These are phyloP conservation scores for Ogataea angusta DNA, from an alignment of 805 yeast genomes.

Conservation along the genomic window DNA sequence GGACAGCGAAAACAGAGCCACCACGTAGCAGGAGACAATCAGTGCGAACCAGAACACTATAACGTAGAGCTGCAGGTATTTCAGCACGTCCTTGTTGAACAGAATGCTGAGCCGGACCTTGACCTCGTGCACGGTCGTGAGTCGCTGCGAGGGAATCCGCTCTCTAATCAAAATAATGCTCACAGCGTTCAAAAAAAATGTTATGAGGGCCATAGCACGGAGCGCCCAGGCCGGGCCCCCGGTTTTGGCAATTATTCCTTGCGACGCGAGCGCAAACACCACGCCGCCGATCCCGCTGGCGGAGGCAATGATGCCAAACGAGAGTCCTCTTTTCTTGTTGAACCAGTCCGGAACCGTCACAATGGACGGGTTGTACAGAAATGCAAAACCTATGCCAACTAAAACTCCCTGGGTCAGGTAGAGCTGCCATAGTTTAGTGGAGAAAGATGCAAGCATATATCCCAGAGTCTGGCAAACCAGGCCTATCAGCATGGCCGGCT, in stretches of 20 bases:
- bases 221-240: slow-evolving; percentile 44
- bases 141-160: slow-evolving; percentile 2
- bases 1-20: slow-evolving; percentile 45
- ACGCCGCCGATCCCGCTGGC: slow-evolving; percentile 49
- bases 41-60: slow-evolving; percentile 31
- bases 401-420: slow-evolving; percentile 53
- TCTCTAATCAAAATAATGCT: slow-evolving; percentile 38
- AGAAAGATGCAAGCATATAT: slow-evolving; percentile 48
- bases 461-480: slow-evolving; percentile 43
- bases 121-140: slow-evolving; percentile 17
- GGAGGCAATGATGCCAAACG: slow-evolving; percentile 37
- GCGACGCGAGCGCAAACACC: slow-evolving; percentile 34
- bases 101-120: slow-evolving; percentile 17
- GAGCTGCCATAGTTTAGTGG: slow-evolving; percentile 46
- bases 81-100: slow-evolving; percentile 21
- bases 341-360: slow-evolving; percentile 59
- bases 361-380: slow-evolving; percentile 49
- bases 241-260: slow-evolving; percentile 36
- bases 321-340: slow-evolving; percentile 42
- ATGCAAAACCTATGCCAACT: slow-evolving; percentile 49
- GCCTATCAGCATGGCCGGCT: slow-evolving; percentile 33
- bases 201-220: slow-evolving; percentile 40
- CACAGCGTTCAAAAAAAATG: slow-evolving; percentile 36
- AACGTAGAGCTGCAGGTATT: slow-evolving; percentile 14
- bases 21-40: slow-evolving; percentile 39